Evolutionary conservation across 2,329 filamentous ascomycete genomes (phyloP).

Genomic region (Fusarium subtropicale): DNA sequence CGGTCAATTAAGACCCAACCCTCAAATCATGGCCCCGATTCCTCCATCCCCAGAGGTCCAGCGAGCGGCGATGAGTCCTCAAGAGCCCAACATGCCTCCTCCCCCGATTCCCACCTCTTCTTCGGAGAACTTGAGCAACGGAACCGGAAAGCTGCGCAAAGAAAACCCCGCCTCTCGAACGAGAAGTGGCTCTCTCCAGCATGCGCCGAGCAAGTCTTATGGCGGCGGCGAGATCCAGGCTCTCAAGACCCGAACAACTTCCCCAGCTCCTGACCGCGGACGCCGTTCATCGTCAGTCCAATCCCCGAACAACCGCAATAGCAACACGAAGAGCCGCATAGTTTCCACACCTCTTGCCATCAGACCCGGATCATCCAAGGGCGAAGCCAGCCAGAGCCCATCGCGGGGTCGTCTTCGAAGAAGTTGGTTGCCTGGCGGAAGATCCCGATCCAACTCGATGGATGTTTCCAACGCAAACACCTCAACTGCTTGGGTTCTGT

Average conservation of each 20-base stretch:
- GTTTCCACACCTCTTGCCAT: conserved; percentile 50
- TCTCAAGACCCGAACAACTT: conserved; percentile 46
- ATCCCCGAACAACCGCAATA: conserved; percentile 47
- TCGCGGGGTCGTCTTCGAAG: conserved; percentile 60
- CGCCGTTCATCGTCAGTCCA: conserved; percentile 63
- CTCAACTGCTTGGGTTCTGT: conserved; percentile 65
- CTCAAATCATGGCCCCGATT: conserved; percentile 47
- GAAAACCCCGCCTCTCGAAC: conserved; percentile 45
- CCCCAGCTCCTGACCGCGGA: conserved; percentile 55
- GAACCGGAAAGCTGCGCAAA: conserved; percentile 50
- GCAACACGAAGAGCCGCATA: conserved; percentile 49
- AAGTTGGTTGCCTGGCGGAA: conserved; percentile 65
- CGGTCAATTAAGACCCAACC: conserved; percentile 38
- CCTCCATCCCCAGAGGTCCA: conserved; percentile 48
- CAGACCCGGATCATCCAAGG: conserved; percentile 43
- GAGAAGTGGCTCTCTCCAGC: conserved; percentile 52
- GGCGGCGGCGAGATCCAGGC: conserved; percentile 32
- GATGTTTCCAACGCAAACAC: conserved; percentile 45
- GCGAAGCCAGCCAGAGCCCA: conserved; percentile 58
- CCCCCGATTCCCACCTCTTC: conserved; percentile 26
- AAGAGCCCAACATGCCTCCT: conserved; percentile 36
- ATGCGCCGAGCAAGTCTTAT: conserved; percentile 27
- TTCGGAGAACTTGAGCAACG: conserved; percentile 35
- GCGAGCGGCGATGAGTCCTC: conserved; percentile 41
- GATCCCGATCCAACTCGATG: conserved; percentile 64